Evolutionary conservation across 345 rosid species (phyloP).

Genomic region (Reutealis trisperma): DNA sequence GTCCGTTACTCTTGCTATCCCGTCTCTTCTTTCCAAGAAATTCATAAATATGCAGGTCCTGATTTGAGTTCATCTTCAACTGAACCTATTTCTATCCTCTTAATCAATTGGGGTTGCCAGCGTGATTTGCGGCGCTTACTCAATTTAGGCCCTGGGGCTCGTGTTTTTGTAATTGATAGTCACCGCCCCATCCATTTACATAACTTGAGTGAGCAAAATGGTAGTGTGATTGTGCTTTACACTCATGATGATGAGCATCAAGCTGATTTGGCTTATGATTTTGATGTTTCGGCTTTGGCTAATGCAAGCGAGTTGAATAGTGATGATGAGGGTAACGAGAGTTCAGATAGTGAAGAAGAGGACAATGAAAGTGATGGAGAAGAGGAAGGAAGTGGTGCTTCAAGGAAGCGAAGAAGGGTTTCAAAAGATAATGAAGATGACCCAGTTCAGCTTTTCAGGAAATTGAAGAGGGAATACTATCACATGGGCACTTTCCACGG

Average conservation of each 20-base stretch:
- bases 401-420: constrained; percentile 70
- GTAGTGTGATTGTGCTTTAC: constrained; percentile 78
- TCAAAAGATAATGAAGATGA: constrained; percentile 43
- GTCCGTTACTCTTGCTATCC: constrained; percentile 90
- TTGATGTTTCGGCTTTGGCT: constrained; percentile 74
- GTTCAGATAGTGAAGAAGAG: constrained; percentile 39
- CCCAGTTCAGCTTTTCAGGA: constrained; percentile 54
- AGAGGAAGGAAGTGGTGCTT: constrained; percentile 30
- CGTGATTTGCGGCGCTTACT: constrained; percentile 65
- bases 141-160: constrained; percentile 52
- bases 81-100: constrained; percentile 55
- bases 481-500: constrained; percentile 90
- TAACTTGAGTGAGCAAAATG: constrained; percentile 70
- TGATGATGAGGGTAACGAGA: constrained; percentile 43
- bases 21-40: constrained; percentile 81
- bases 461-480: constrained; percentile 72
- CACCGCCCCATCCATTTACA: constrained; percentile 94
- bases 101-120: constrained; percentile 95
- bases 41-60: constrained; percentile 65
- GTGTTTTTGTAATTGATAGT: constrained; percentile 87
- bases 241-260: constrained; percentile 80
- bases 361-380: constrained; percentile 37
- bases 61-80: constrained; percentile 51
- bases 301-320: constrained; percentile 50
- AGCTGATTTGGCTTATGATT: constrained; percentile 82